Percentiles rank a stretch among this genome's conserved stretches.
Evolutionary conservation across 768 basidiomycete genomes (phyloP).

Genomic region (Amanita inopinata): DNA sequence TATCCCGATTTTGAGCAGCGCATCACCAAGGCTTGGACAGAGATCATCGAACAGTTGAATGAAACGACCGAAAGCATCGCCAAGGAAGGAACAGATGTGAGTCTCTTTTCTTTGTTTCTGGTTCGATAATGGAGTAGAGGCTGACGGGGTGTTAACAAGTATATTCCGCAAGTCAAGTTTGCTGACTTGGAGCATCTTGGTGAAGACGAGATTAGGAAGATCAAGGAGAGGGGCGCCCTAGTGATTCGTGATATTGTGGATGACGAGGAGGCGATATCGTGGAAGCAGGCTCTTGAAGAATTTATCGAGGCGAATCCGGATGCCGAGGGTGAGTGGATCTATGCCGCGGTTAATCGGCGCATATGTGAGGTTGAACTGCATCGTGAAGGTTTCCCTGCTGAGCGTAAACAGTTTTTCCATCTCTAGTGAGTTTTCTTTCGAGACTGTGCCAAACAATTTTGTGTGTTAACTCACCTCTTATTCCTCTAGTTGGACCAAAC

Average conservation of each 20-base stretch:
- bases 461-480: too few species aligned
- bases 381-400: slow-evolving; percentile 39
- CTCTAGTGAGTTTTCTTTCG: slow-evolving; percentile 44
- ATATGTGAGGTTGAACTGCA: neutral
- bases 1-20: slow-evolving; percentile 43
- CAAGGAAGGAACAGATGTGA: slow-evolving; percentile 38
- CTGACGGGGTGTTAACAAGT: slow-evolving; percentile 22
- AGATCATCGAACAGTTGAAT: slow-evolving; percentile 44
- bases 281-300: slow-evolving; percentile 47
- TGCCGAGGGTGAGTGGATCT: slow-evolving; percentile 34
- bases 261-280: slow-evolving; percentile 40
- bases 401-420: slow-evolving; percentile 66
- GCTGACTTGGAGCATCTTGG: slow-evolving; percentile 38
- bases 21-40: slow-evolving; percentile 46
- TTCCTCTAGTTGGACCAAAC: slow-evolving; percentile 27
- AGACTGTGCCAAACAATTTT: too few species aligned
- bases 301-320: slow-evolving; percentile 50
- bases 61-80: slow-evolving; percentile 34
- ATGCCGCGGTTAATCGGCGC: neutral
- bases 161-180: slow-evolving; percentile 55
- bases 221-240: slow-evolving; percentile 48
- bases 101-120: slow-evolving; percentile 12
- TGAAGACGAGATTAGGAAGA: slow-evolving; percentile 33
- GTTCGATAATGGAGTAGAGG: neutral
- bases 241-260: slow-evolving; percentile 55